Conservation (phyloP, 768 basidiomycete genomes). For the Nidularia sp. region DNA sequence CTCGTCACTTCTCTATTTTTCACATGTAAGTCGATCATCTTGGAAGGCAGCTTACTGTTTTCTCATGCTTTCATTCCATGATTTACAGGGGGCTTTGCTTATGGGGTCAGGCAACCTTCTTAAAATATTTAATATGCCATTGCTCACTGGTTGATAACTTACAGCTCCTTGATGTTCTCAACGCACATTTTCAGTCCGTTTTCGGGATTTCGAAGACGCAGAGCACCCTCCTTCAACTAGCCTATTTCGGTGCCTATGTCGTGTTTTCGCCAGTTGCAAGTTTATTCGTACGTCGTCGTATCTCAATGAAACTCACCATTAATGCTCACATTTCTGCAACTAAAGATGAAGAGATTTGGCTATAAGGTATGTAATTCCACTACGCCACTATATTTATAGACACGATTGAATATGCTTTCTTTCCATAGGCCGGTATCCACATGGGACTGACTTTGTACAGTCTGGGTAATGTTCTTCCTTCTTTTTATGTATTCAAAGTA, state of each 20-base stretch:
- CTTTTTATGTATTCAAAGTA: background rate
- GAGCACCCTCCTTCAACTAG: constrained; percentile 71
- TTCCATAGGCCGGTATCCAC: constrained; percentile 47
- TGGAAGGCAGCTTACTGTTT: too few species aligned
- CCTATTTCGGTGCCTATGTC: constrained; percentile 69
- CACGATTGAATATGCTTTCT: too few species aligned
- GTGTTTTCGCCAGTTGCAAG: constrained; percentile 58
- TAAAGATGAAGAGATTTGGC: constrained; percentile 55
- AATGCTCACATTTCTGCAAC: constrained; percentile 4
- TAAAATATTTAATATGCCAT: background rate
- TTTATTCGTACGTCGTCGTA: constrained; percentile 40
- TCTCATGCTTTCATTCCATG: background rate
- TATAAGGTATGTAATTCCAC: constrained; percentile 58
- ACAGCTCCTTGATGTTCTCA: constrained; percentile 63
- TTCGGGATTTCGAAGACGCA: constrained; percentile 66
- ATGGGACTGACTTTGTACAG: constrained; percentile 57
- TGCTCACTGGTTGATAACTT: background rate
- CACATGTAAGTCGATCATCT: background rate
- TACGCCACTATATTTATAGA: too few species aligned
- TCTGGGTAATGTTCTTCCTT: constrained; percentile 28
- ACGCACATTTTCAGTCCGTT: constrained; percentile 70
- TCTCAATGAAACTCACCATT: background rate
- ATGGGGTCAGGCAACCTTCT: constrained; percentile 42
- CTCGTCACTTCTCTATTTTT: constrained; percentile 67
- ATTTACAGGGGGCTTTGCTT: constrained; percentile 57